Conservation (phyloP, 2,329 filamentous ascomycete species). For the Aspergillus alliaceus region DNA sequence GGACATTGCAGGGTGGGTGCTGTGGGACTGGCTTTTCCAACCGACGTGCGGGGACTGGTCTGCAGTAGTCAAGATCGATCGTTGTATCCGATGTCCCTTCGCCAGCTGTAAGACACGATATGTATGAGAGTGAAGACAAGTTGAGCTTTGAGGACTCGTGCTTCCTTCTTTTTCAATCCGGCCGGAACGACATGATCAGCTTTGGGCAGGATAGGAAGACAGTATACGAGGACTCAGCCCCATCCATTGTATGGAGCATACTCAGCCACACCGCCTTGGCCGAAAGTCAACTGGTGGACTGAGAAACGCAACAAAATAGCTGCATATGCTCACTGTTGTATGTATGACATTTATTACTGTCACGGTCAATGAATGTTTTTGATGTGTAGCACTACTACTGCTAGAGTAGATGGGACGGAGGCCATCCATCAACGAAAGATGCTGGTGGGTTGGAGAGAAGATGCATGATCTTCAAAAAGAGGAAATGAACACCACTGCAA, state of each 20-base stretch:
- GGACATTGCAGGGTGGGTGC: not conserved
- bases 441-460: no score
- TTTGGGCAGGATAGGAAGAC: not conserved
- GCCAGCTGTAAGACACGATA: not conserved
- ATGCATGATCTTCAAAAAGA: no score
- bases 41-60: not conserved
- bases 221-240: not conserved
- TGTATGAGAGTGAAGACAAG: not conserved
- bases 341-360: no score
- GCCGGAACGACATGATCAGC: not conserved
- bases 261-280: not conserved
- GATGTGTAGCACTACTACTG: no score
- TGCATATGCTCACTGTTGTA: not conserved
- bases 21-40: not conserved
- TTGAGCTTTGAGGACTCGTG: not conserved
- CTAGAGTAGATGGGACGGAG: no score
- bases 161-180: not conserved
- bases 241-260: not conserved
- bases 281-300: no score
- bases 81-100: not conserved
- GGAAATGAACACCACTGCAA: no score
- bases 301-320: no score
- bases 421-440: no score
- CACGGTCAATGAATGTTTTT: no score
- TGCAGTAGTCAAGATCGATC: conserved; percentile 1